These are phyloP conservation scores for Aspergillus sp. DNA, from an alignment of 2,329 filamentous ascomycete species.

Conservation along the genomic window DNA sequence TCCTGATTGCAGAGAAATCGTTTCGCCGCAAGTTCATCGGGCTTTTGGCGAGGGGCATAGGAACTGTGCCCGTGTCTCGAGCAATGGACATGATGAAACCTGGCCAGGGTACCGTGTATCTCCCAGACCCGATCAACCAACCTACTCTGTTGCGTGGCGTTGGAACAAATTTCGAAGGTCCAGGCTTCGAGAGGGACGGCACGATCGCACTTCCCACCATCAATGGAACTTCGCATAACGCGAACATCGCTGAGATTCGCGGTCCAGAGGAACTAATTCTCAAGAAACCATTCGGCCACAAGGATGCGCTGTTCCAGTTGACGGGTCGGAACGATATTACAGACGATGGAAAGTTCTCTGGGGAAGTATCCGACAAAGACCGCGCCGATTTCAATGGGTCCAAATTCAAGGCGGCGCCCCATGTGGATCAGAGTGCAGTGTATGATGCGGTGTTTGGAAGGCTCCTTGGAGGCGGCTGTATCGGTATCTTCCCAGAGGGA, in stretches of 20 bases:
- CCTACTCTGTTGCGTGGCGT: constrained; percentile 77
- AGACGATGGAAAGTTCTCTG: constrained; percentile 62
- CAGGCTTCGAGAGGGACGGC: constrained; percentile 72
- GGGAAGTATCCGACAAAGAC: constrained; percentile 55
- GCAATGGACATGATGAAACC: constrained; percentile 86
- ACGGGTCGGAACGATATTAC: constrained; percentile 76
- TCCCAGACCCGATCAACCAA: constrained; percentile 83
- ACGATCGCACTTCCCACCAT: constrained; percentile 83
- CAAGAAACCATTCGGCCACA: constrained; percentile 83
- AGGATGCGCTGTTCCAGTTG: constrained; percentile 73
- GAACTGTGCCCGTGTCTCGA: constrained; percentile 88
- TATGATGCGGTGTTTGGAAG: constrained; percentile 91
- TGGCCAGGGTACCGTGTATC: constrained; percentile 76
- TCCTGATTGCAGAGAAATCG: constrained; percentile 93
- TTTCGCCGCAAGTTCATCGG: constrained; percentile 89
- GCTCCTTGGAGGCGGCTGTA: constrained; percentile 78
- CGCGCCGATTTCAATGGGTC: constrained; percentile 67
- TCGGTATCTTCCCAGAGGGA: constrained; percentile 96
- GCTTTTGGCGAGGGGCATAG: constrained; percentile 77
- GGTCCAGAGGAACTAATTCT: constrained; percentile 78
- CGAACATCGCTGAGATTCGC: constrained; percentile 79
- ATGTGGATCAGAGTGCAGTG: constrained; percentile 90
- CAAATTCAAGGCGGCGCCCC: constrained; percentile 83
- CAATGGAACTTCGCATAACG: constrained; percentile 75
- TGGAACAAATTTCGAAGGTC: constrained; percentile 76